Conservation (phyloP, 192 early-diverging fungal genomes). For the Umbelopsis isabellina region DNA sequence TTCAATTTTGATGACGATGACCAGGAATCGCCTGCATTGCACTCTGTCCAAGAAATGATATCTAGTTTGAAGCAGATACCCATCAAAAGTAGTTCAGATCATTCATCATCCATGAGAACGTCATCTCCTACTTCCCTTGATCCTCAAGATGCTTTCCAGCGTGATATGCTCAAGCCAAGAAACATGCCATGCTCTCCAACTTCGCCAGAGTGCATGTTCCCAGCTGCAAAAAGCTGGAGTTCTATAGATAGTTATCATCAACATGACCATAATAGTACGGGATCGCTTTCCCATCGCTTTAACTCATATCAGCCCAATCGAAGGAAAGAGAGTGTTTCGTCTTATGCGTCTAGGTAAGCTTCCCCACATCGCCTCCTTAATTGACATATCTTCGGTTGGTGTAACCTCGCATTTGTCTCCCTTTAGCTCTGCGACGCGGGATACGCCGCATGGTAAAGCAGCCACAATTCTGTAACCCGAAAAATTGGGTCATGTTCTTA, state of each 20-base stretch:
- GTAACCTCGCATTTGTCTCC: background rate
- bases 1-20: background rate
- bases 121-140: background rate
- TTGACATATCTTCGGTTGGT: background rate
- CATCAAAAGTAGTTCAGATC: background rate
- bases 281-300: background rate
- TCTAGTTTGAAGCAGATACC: constrained; percentile 4
- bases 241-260: background rate
- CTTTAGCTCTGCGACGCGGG: background rate
- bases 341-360: constrained; percentile 5
- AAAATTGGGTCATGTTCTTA: no score
- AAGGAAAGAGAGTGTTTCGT: background rate
- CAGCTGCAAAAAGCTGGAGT: constrained; percentile 5
- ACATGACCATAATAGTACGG: background rate
- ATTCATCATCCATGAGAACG: background rate
- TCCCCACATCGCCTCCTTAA: background rate
- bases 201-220: background rate
- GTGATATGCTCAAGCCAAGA: background rate
- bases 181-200: background rate
- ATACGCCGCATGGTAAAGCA: background rate
- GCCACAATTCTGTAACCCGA: background rate
- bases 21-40: constrained; percentile 22
- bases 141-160: background rate
- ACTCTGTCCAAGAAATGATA: constrained; percentile 26
- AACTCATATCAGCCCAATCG: background rate